Evolutionary conservation across 441 rosid genomes (phyloP).

Genomic region (Rhodomyrtus psidioides): DNA sequence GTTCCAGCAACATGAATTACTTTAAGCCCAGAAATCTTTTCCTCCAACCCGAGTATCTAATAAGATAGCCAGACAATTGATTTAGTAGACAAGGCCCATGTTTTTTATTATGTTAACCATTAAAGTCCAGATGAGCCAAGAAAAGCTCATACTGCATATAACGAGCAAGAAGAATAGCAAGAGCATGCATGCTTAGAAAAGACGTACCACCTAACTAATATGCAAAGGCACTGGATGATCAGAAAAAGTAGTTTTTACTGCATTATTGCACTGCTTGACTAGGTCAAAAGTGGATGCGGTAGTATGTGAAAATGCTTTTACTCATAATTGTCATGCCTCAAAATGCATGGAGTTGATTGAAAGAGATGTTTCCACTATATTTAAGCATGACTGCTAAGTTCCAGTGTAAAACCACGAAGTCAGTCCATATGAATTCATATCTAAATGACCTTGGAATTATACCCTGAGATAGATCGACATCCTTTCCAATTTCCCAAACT

Average conservation of each 20-base stretch:
- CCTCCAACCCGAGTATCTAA: slow-evolving; percentile 48
- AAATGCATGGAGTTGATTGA: neutral
- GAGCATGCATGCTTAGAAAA: neutral
- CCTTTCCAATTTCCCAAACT: slow-evolving; percentile 49
- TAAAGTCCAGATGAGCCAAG: neutral
- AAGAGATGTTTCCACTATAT: neutral
- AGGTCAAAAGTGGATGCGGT: neutral
- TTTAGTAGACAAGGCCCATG: neutral
- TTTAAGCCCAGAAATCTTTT: slow-evolving; percentile 27
- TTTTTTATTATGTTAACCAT: neutral
- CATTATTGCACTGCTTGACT: neutral
- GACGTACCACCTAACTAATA: neutral
- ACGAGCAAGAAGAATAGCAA: neutral
- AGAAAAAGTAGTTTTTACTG: neutral
- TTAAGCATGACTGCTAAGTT: neutral
- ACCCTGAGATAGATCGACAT: slow-evolving; percentile 71
- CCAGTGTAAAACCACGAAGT: neutral
- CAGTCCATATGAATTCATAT: neutral
- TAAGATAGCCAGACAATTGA: neutral
- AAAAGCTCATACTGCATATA: neutral
- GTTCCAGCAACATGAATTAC: slow-evolving; percentile 94
- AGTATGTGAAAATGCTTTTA: neutral
- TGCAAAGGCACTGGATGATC: neutral
- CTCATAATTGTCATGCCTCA: neutral
- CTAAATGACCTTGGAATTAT: neutral